A percentile compares a stretch with the other conserved stretches of the same genome.
Evolutionary conservation across 768 basidiomycete genomes (phyloP).

Genomic region (Amanita molliuscula): DNA sequence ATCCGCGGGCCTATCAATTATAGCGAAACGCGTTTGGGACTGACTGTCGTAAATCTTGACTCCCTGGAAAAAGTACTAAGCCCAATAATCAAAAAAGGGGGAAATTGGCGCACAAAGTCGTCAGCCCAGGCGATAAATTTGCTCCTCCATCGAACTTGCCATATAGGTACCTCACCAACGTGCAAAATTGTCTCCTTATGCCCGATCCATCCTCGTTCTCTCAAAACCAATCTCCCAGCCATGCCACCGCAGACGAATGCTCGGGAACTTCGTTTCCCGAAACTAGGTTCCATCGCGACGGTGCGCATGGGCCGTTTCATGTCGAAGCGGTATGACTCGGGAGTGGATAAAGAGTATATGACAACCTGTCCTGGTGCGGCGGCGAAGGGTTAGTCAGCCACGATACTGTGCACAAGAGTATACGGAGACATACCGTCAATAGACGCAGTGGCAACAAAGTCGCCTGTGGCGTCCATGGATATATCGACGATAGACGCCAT

Average conservation of each 20-base stretch:
- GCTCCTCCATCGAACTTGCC: conserved; percentile 82
- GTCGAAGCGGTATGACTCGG: conserved; percentile 80
- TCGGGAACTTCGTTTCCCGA: conserved; percentile 65
- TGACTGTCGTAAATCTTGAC: conserved; percentile 87
- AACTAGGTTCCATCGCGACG: conserved; percentile 85
- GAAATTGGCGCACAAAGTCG: conserved; percentile 48
- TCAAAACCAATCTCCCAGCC: conserved; percentile 75
- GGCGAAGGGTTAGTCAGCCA: conserved; percentile 8
- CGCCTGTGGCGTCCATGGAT: conserved; percentile 70
- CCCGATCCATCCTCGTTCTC: conserved; percentile 95
- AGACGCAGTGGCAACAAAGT: conserved; percentile 87
- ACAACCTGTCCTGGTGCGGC: conserved; percentile 71
- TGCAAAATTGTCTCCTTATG: conserved; percentile 84
- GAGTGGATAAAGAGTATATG: conserved; percentile 69
- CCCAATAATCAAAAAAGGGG: neutral
- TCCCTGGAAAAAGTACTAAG: conserved; percentile 41
- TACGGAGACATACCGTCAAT: conserved; percentile 71
- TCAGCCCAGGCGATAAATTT: conserved; percentile 94
- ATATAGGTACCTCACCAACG: conserved; percentile 86
- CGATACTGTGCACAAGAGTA: neutral
- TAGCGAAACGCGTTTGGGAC: conserved; percentile 70
- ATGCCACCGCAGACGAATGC: conserved; percentile 88
- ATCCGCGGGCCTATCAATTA: conserved; percentile 72
- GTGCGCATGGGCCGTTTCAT: conserved; percentile 88
- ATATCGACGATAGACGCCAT: conserved; percentile 82